These are phyloP conservation scores for Heterobasidion annosum DNA, from an alignment of 1,284 basidiomycete species.

Conservation along the genomic window DNA sequence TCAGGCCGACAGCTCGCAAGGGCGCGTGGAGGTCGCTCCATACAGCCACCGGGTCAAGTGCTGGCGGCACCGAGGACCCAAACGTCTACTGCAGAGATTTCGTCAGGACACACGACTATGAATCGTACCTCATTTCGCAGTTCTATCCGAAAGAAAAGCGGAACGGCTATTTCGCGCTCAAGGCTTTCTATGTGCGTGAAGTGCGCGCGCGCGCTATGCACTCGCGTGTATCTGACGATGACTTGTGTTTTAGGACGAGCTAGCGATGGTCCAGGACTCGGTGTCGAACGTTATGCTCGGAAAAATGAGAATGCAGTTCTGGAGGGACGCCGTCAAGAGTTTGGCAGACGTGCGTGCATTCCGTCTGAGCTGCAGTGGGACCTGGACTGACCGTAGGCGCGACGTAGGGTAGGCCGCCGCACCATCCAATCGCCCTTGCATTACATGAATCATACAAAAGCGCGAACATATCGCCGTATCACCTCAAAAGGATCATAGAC, in stretches of 20 bases:
- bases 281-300: slow-evolving; percentile 78
- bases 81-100: slow-evolving; percentile 56
- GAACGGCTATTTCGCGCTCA: slow-evolving; percentile 72
- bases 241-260: slow-evolving; percentile 54
- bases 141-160: slow-evolving; percentile 66
- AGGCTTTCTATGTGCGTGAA: slow-evolving; percentile 78
- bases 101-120: slow-evolving; percentile 72
- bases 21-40: background rate
- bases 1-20: background rate
- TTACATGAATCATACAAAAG: slow-evolving; percentile 50
- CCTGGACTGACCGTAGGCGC: slow-evolving; percentile 13
- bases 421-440: slow-evolving; percentile 78
- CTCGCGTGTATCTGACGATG: background rate
- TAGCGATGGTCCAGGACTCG: slow-evolving; percentile 74
- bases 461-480: slow-evolving; percentile 57
- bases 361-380: background rate
- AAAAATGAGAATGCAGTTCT: slow-evolving; percentile 88
- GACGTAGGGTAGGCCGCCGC: slow-evolving; percentile 61
- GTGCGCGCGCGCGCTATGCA: background rate
- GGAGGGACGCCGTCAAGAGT: slow-evolving; percentile 77
- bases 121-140: slow-evolving; percentile 69
- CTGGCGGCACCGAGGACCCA: slow-evolving; percentile 31
- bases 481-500: slow-evolving; percentile 81
- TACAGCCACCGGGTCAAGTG: background rate
- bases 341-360: slow-evolving; percentile 53